Percentiles rank a stretch among this genome's conserved stretches.
Evolutionary conservation across 202 grass and related monocot genomes (phyloP).

Genomic region (Cymbopogon flexuosus): DNA sequence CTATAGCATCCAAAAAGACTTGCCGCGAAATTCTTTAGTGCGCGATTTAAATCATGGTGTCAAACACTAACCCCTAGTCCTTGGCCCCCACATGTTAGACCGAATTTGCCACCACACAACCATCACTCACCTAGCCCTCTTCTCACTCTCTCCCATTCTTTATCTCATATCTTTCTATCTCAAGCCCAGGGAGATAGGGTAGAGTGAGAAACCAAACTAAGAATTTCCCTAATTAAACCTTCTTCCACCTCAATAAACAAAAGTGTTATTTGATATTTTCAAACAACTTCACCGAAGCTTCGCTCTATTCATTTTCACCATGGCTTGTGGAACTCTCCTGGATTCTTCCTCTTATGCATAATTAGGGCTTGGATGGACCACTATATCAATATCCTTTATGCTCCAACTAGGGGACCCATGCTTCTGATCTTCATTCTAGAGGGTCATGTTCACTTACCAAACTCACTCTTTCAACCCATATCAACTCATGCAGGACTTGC

Average conservation of each 20-base stretch:
- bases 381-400: neutral
- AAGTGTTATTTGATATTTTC: neutral
- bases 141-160: neutral
- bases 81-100: neutral
- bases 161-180: neutral
- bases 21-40: too few relatives aligned
- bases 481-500: neutral
- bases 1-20: too few relatives aligned
- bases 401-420: neutral
- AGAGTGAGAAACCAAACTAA: neutral
- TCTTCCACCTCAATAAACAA: neutral
- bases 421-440: neutral
- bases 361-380: neutral
- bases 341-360: neutral
- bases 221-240: neutral
- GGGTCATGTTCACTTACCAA: neutral
- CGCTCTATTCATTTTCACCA: neutral
- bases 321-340: neutral
- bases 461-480: neutral
- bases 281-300: neutral
- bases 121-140: neutral
- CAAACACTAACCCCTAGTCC: neutral
- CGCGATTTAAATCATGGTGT: too few relatives aligned
- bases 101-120: neutral
- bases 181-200: neutral